phyloP scores from a whole-genome alignment of 257 asterid species.

The Solanum okadae region DNA sequence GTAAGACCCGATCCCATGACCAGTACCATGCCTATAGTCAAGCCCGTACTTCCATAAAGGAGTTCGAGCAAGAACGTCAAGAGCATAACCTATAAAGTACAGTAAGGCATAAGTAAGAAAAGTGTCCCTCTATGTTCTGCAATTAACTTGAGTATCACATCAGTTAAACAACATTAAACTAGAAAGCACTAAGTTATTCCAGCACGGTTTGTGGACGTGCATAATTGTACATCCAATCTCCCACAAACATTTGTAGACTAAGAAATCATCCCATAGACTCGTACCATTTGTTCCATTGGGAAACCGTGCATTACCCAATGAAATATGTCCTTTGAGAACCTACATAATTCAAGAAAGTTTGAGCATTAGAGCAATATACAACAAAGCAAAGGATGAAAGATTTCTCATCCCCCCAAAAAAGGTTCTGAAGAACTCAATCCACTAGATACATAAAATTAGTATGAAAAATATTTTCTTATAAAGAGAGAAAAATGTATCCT shows the following conservation, averaged over 20 bases:
- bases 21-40: slow-evolving; percentile 97
- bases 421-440: not conserved
- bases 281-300: slow-evolving; percentile 92
- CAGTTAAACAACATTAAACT: not conserved
- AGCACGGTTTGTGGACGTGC: not conserved
- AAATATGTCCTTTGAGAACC: slow-evolving; percentile 98
- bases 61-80: slow-evolving; percentile 80
- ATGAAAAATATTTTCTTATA: not conserved
- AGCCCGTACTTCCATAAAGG: slow-evolving; percentile 95
- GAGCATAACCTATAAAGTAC: slow-evolving; percentile 56
- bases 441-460: not conserved
- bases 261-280: not conserved
- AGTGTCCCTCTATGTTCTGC: not conserved
- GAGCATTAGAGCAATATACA: not conserved
- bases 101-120: not conserved
- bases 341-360: slow-evolving; percentile 16
- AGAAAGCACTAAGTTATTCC: not conserved
- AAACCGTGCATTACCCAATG: slow-evolving; percentile 89
- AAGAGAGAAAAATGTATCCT: not conserved
- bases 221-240: not conserved
- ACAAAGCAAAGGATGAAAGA: not conserved
- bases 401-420: not conserved
- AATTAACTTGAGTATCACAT: not conserved
- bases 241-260: not conserved
- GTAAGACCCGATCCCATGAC: slow-evolving; percentile 94